Conservation (phyloP, 1,284 basidiomycete genomes). For the Marasmius sp. region DNA sequence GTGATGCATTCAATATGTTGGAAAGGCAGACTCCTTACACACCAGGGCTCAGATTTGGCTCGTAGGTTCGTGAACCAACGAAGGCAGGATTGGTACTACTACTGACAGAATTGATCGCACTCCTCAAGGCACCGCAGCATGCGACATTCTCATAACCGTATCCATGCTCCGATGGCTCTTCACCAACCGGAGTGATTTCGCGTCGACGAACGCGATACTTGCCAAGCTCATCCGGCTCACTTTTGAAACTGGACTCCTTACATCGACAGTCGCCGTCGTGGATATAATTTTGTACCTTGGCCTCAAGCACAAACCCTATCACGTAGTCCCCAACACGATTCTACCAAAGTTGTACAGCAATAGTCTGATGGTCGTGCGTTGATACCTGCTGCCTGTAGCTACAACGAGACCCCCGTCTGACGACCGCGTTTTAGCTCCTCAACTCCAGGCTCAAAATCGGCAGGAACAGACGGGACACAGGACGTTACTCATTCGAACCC, state of each 20-base stretch:
- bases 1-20: too few relatives aligned
- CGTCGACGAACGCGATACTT: not conserved
- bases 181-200: not conserved
- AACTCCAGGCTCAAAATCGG: too few relatives aligned
- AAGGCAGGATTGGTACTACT: not conserved
- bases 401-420: too few relatives aligned
- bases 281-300: constrained; percentile 10
- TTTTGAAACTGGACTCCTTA: constrained; percentile 12
- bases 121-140: constrained; percentile 8
- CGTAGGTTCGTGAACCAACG: too few relatives aligned
- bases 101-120: not conserved
- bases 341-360: constrained; percentile 17
- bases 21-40: not conserved
- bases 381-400: too few relatives aligned
- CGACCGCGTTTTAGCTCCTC: too few relatives aligned
- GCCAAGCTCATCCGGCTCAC: constrained; percentile 8
- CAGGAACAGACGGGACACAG: too few relatives aligned
- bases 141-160: not conserved
- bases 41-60: too few relatives aligned
- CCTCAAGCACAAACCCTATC: constrained; percentile 13
- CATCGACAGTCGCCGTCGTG: constrained; percentile 8
- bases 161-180: not conserved
- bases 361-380: constrained; percentile 12
- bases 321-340: constrained; percentile 10
- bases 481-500: too few relatives aligned